Percentiles rank a stretch among this genome's conserved stretches.
phyloP scores from a whole-genome alignment of 257 asterid genomes.

The Dorcoceras hygrometricum region DNA sequence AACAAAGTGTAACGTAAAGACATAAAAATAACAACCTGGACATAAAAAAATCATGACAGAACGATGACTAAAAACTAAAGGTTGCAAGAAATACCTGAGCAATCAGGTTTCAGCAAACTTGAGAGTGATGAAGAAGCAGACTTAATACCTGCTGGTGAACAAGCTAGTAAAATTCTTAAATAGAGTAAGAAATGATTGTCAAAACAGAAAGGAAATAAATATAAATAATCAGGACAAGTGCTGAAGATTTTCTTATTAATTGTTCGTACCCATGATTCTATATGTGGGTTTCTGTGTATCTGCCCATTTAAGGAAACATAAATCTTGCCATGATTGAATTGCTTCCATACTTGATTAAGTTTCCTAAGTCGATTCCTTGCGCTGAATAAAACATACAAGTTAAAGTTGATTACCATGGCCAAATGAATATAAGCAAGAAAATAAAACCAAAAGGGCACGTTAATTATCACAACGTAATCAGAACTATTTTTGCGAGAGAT shows the following conservation, averaged over 20 bases:
- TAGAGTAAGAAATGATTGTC: background rate
- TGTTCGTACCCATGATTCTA: conserved; percentile 17
- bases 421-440: background rate
- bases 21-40: background rate
- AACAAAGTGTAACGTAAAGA: too few species aligned
- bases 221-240: conserved; percentile 20
- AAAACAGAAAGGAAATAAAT: conserved; percentile 23
- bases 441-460: background rate
- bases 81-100: conserved; percentile 27
- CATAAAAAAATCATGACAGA: background rate
- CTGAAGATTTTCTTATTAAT: conserved; percentile 10
- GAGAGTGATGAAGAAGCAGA: background rate
- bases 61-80: background rate
- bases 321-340: conserved; percentile 31
- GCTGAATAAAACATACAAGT: background rate
- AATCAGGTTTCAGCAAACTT: conserved; percentile 21
- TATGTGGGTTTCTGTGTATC: conserved; percentile 9
- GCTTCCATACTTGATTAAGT: conserved; percentile 8
- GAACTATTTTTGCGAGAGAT: background rate
- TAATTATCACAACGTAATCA: background rate
- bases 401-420: conserved; percentile 10
- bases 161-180: conserved; percentile 18
- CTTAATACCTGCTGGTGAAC: conserved; percentile 18
- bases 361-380: conserved; percentile 10
- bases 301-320: conserved; percentile 20